Conservation (phyloP, 768 basidiomycete species). For the Suillus plorans region DNA sequence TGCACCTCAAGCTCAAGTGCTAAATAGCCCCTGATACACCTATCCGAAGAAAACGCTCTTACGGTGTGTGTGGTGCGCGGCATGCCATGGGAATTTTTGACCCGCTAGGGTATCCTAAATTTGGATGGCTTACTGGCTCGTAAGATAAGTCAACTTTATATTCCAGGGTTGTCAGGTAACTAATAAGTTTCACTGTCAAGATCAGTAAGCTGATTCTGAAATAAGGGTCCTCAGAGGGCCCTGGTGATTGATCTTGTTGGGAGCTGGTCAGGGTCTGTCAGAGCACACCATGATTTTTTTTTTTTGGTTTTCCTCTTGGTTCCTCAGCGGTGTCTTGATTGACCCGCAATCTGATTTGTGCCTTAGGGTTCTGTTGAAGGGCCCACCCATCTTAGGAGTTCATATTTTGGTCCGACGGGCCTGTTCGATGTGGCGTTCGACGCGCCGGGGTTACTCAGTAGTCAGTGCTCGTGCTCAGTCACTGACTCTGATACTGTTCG, state of each 20-base stretch:
- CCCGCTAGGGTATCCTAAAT: neutral
- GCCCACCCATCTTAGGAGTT: neutral
- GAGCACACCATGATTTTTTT: no score
- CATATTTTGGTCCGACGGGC: no score
- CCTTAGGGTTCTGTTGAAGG: no score
- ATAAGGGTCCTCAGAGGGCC: neutral
- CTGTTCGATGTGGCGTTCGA: no score
- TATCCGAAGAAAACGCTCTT: neutral
- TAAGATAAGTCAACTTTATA: neutral
- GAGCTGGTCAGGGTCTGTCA: neutral
- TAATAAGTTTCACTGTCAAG: neutral
- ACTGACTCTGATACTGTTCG: no score
- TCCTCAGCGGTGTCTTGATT: neutral
- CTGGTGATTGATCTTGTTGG: neutral
- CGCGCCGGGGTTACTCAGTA: no score
- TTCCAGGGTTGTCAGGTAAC: neutral
- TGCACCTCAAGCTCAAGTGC: neutral
- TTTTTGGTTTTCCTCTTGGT: neutral
- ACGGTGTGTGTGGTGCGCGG: neutral
- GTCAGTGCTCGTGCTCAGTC: no score
- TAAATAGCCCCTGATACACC: neutral
- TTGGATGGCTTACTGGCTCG: neutral
- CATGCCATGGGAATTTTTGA: neutral
- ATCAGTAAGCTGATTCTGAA: neutral
- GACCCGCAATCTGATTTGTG: neutral